Conservation (phyloP, 352 stramenopile genomes). For the Pythium utonaiense region DNA sequence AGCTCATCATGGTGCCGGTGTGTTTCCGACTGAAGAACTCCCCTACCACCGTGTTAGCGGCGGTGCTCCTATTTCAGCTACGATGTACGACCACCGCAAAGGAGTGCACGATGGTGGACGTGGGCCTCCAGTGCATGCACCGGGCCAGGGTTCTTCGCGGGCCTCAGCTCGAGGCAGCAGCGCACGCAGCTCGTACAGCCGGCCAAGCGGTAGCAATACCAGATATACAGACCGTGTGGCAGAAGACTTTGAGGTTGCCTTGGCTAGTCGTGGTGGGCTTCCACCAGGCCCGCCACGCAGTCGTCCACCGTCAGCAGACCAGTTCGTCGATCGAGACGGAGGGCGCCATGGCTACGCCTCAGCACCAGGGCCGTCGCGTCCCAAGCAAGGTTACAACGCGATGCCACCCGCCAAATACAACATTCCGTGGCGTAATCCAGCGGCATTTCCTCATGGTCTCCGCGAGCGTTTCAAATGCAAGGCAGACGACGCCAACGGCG, state of each 20-base stretch:
- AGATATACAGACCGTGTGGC: neutral
- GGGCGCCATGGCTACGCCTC: neutral
- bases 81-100: neutral
- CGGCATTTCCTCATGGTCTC: slow-evolving; percentile 18
- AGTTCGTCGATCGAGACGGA: neutral
- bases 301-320: slow-evolving; percentile 6
- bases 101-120: neutral
- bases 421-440: slow-evolving; percentile 27
- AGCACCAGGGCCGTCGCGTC: neutral
- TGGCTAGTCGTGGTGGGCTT: neutral
- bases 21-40: slow-evolving; percentile 1
- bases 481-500: slow-evolving; percentile 27
- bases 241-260: neutral
- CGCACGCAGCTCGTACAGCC: slow-evolving; percentile 3
- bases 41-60: slow-evolving; percentile 4
- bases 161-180: slow-evolving; percentile 1
- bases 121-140: neutral
- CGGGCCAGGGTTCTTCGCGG: neutral
- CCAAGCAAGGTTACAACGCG: neutral
- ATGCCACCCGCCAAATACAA: slow-evolving; percentile 23
- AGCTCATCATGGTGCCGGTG: neutral
- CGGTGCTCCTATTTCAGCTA: neutral
- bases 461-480: slow-evolving; percentile 28
- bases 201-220: neutral
- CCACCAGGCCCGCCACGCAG: neutral